Evolutionary conservation across 2,329 filamentous ascomycete genomes (phyloP).

Genomic region (Colletotrichum magnum): DNA sequence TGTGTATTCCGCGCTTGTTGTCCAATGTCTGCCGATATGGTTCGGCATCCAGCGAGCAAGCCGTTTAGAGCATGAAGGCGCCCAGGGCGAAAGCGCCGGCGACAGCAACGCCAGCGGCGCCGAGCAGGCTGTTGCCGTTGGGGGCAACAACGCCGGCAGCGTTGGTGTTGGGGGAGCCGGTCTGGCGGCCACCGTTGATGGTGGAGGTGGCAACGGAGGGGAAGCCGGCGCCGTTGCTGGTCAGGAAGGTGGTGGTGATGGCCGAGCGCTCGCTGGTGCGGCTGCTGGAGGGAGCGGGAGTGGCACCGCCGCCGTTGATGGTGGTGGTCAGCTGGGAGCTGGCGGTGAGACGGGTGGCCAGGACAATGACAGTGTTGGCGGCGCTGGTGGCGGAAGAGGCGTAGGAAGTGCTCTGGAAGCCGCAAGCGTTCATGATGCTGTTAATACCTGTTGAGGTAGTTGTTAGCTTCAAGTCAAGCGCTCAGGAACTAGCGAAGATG

Average conservation of each 20-base stretch:
- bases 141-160: conserved; percentile 27
- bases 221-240: conserved; percentile 33
- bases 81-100: conserved; percentile 37
- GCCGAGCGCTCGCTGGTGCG: conserved; percentile 21
- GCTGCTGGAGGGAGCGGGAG: conserved; percentile 7
- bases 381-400: conserved; percentile 41
- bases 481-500: neutral
- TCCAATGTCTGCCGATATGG: neutral
- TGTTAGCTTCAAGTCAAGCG: neutral
- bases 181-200: conserved; percentile 32
- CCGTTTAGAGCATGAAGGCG: conserved; percentile 39
- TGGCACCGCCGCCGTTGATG: conserved; percentile 43
- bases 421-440: conserved; percentile 52
- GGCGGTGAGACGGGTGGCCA: conserved; percentile 50
- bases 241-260: conserved; percentile 40
- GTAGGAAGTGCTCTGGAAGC: conserved; percentile 51
- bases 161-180: conserved; percentile 30
- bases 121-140: conserved; percentile 33
- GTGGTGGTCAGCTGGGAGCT: conserved; percentile 53
- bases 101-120: conserved; percentile 30
- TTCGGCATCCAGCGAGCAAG: neutral
- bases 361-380: conserved; percentile 49
- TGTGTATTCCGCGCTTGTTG: conserved; percentile 7
- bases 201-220: conserved; percentile 39
- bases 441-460: conserved; percentile 49